Conservation (phyloP, 495 filamentous ascomycete genomes). For the Neurospora sp. region DNA sequence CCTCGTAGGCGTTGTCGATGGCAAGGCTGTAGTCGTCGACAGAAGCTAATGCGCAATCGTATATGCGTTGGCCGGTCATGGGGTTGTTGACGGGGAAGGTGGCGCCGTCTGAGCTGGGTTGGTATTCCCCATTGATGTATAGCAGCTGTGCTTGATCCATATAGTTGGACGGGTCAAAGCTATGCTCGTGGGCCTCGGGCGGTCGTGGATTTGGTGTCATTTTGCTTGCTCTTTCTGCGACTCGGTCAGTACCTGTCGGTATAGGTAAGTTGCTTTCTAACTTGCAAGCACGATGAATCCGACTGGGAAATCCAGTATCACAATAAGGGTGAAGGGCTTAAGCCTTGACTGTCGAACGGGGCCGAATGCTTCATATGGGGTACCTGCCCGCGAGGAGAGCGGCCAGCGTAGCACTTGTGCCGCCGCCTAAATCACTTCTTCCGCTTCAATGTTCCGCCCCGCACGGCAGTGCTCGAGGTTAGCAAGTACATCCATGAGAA, state of each 20-base stretch:
- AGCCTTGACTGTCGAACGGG: not conserved
- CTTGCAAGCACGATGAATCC: not conserved
- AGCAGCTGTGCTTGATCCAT: slow-evolving; percentile 32
- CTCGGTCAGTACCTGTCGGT: not conserved
- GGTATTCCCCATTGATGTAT: slow-evolving; percentile 51
- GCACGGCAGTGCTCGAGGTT: not conserved
- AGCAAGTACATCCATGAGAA: not conserved
- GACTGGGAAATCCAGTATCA: not conserved
- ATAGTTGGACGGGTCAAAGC: not conserved
- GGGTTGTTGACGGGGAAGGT: slow-evolving; percentile 57
- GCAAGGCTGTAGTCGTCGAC: slow-evolving; percentile 47
- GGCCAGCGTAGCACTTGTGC: not conserved
- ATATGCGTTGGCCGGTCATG: slow-evolving; percentile 42
- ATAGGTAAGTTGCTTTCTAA: not conserved
- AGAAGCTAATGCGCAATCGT: slow-evolving; percentile 48
- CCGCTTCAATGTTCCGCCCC: not conserved
- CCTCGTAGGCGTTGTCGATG: slow-evolving; percentile 47
- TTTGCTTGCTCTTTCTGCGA: not conserved
- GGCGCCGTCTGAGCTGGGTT: slow-evolving; percentile 34
- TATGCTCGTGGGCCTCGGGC: not conserved
- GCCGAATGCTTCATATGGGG: not conserved
- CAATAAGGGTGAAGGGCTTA: not conserved
- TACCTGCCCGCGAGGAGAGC: not conserved
- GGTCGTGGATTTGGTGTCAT: not conserved
- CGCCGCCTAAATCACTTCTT: not conserved